A percentile compares a stretch with the other conserved stretches of the same genome.
Evolutionary conservation across 108 stramenopile genomes (phyloP).

Genomic region (Cyclotella atomus): DNA sequence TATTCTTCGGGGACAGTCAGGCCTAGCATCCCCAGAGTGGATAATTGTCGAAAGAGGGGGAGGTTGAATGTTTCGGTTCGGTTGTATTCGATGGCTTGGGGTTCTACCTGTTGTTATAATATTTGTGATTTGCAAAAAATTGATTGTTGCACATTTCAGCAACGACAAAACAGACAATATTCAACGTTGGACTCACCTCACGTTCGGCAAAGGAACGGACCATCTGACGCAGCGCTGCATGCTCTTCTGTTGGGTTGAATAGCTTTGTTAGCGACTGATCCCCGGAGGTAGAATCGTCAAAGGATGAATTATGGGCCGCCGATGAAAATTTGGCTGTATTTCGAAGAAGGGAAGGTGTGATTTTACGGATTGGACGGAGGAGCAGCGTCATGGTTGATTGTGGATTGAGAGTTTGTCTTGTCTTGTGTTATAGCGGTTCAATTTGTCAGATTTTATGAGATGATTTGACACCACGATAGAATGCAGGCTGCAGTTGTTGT

Average conservation of each 20-base stretch:
- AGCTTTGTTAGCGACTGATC: not conserved
- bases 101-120: constrained; percentile 86
- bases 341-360: not conserved
- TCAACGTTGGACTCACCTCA: too few species aligned
- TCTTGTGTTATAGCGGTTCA: too few species aligned
- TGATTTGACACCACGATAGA: too few species aligned
- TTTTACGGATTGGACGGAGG: not conserved
- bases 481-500: too few species aligned
- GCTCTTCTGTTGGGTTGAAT: constrained; percentile 94
- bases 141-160: not conserved
- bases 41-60: constrained; percentile 84
- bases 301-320: too few species aligned
- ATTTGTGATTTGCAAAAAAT: not conserved
- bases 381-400: not conserved
- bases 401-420: too few species aligned
- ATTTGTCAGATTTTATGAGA: too few species aligned
- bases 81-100: constrained; percentile 92
- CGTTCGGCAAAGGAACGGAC: constrained; percentile 76
- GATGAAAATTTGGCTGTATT: not conserved
- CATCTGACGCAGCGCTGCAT: constrained; percentile 87
- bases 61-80: constrained; percentile 90
- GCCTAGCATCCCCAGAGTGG: constrained; percentile 93
- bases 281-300: too few species aligned
- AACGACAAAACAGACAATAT: not conserved
- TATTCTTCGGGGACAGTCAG: constrained; percentile 92